These are phyloP conservation scores for Pharnaceum exiguum DNA, from an alignment of 148 eudicot genomes.

Conservation along the genomic window DNA sequence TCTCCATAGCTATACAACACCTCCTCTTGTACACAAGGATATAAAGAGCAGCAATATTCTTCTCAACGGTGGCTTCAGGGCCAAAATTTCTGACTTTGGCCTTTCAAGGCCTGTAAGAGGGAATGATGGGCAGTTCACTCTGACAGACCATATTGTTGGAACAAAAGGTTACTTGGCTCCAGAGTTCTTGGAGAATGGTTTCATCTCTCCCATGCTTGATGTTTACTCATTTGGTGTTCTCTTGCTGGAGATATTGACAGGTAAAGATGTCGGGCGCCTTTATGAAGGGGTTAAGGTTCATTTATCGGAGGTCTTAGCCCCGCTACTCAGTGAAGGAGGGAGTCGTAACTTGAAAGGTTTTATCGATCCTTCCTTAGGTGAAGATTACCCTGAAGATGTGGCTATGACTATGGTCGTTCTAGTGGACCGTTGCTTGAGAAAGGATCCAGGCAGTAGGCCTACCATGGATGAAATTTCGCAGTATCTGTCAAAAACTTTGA, in stretches of 20 bases:
- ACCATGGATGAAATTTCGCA: constrained; percentile 49
- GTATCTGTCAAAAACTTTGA: constrained; percentile 39
- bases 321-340: constrained; percentile 19
- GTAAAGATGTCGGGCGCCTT: constrained; percentile 39
- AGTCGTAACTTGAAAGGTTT: constrained; percentile 24
- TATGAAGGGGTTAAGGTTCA: constrained; percentile 39
- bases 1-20: constrained; percentile 60
- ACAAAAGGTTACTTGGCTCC: constrained; percentile 70
- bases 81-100: constrained; percentile 69
- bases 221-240: constrained; percentile 79
- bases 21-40: constrained; percentile 72
- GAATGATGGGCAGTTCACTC: constrained; percentile 34
- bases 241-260: constrained; percentile 60
- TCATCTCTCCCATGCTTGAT: constrained; percentile 63
- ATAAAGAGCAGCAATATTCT: constrained; percentile 53
- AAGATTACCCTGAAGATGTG: constrained; percentile 41
- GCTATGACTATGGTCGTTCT: constrained; percentile 41
- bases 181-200: constrained; percentile 55
- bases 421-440: constrained; percentile 48
- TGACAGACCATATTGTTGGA: constrained; percentile 37
- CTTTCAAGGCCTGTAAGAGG: constrained; percentile 40
- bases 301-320: constrained; percentile 39
- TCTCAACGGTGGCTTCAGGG: constrained; percentile 43
- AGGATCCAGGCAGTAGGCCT: constrained; percentile 45
- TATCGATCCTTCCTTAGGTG: constrained; percentile 50